These are phyloP conservation scores for Neonectria hederae DNA, from an alignment of 2,329 filamentous ascomycete genomes.

Conservation along the genomic window DNA sequence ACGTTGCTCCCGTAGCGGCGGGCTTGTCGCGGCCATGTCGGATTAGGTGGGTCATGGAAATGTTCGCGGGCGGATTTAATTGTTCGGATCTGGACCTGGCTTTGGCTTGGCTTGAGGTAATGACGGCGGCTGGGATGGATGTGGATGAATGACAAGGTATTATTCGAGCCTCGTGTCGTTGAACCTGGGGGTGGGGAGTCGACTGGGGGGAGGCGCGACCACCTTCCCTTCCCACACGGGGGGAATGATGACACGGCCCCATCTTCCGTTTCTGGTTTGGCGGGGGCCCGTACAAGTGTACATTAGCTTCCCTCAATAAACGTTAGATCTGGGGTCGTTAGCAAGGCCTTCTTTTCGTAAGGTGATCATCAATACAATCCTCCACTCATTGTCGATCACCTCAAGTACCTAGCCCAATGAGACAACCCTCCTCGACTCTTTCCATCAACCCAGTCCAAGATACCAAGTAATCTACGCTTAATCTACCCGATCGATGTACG, in stretches of 20 bases:
- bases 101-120: neutral
- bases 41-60: slow-evolving; percentile 41
- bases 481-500: too few species aligned
- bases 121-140: neutral
- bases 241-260: neutral
- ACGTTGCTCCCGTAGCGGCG: slow-evolving; percentile 35
- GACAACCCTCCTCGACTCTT: neutral
- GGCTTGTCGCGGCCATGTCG: slow-evolving; percentile 39
- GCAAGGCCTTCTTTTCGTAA: neutral
- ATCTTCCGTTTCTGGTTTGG: slow-evolving; percentile 12
- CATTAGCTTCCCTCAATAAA: slow-evolving; percentile 7
- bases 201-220: neutral
- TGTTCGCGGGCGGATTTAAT: neutral
- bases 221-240: neutral
- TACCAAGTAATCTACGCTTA: too few species aligned
- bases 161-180: neutral
- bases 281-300: neutral
- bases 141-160: neutral
- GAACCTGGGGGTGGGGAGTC: neutral
- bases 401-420: neutral
- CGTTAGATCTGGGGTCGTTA: slow-evolving; percentile 17
- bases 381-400: neutral
- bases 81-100: neutral
- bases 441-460: too few species aligned
- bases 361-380: neutral